Conservation (phyloP, 176 grass and related monocot species). For the Oryza rufipogon region DNA sequence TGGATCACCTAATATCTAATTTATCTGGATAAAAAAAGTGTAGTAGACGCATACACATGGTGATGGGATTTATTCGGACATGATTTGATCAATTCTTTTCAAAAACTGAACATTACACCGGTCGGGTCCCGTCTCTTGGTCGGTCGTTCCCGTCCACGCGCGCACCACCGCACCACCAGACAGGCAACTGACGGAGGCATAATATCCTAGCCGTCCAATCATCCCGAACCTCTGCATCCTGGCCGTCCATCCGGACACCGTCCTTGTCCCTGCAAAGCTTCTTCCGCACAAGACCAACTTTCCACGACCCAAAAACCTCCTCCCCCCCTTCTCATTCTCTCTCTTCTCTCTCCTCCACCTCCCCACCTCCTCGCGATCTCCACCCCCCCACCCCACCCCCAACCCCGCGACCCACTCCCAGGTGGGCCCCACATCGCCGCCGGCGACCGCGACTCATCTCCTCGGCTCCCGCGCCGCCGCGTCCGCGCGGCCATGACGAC, state of each 20-base stretch:
- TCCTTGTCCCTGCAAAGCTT: constrained; percentile 20
- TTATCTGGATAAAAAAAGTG: too few species aligned
- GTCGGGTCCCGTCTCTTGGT: neutral
- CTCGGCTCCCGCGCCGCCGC: neutral
- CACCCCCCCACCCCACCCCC: constrained; percentile 22
- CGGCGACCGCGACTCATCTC: constrained; percentile 9
- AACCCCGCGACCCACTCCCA: too few species aligned
- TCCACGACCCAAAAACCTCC: constrained; percentile 56
- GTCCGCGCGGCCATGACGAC: constrained; percentile 52
- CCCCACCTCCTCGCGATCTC: constrained; percentile 52
- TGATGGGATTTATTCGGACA: too few species aligned
- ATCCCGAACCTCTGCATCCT: neutral
- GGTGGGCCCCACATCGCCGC: constrained; percentile 53
- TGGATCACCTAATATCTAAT: too few species aligned
- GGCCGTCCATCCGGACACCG: constrained; percentile 35
- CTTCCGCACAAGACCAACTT: constrained; percentile 51
- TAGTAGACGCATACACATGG: too few species aligned
- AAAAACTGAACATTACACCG: neutral
- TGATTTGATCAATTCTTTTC: too few species aligned
- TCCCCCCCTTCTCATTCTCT: constrained; percentile 3
- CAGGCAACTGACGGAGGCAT: neutral
- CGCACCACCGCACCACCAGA: neutral
- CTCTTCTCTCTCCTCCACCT: constrained; percentile 20
- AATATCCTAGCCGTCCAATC: constrained; percentile 25
- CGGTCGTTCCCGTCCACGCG: too few species aligned